These are phyloP conservation scores for Ulmus americana DNA, from an alignment of 331 rosid species.

Conservation along the genomic window DNA sequence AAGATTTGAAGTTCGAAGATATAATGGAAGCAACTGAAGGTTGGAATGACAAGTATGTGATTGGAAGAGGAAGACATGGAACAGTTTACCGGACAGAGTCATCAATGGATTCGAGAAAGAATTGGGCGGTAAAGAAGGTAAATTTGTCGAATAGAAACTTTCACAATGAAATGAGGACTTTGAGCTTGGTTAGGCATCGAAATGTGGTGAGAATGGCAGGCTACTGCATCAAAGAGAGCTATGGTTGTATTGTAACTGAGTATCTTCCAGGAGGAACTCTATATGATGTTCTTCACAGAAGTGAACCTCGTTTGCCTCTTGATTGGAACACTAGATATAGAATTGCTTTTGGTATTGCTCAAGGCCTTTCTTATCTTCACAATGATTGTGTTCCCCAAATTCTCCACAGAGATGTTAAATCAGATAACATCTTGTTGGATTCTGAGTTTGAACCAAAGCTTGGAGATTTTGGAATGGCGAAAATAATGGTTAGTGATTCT, in stretches of 20 bases:
- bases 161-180: slow-evolving; percentile 8
- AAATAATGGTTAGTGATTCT: slow-evolving; percentile 1
- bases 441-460: slow-evolving; percentile 21
- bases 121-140: slow-evolving; percentile 20
- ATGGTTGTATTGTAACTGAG: slow-evolving; percentile 13
- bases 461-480: slow-evolving; percentile 24
- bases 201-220: slow-evolving; percentile 25
- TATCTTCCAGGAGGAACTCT: slow-evolving; percentile 23
- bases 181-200: slow-evolving; percentile 16
- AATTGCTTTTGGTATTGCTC: slow-evolving; percentile 17
- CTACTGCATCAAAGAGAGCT: slow-evolving; percentile 16
- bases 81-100: slow-evolving; percentile 7
- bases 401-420: slow-evolving; percentile 21
- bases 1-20: slow-evolving; percentile 17
- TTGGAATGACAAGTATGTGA: slow-evolving; percentile 17
- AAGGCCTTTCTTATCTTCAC: slow-evolving; percentile 28
- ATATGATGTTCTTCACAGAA: slow-evolving; percentile 4
- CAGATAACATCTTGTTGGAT: slow-evolving; percentile 16
- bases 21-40: slow-evolving; percentile 9
- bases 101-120: slow-evolving; percentile 5
- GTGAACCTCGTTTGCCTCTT: not conserved
- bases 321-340: slow-evolving; percentile 17
- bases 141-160: slow-evolving; percentile 17
- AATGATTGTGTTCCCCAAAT: slow-evolving; percentile 25
- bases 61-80: slow-evolving; percentile 16